phyloP scores from a whole-genome alignment of 2,329 filamentous ascomycete genomes.

The Penicillium sp. region DNA sequence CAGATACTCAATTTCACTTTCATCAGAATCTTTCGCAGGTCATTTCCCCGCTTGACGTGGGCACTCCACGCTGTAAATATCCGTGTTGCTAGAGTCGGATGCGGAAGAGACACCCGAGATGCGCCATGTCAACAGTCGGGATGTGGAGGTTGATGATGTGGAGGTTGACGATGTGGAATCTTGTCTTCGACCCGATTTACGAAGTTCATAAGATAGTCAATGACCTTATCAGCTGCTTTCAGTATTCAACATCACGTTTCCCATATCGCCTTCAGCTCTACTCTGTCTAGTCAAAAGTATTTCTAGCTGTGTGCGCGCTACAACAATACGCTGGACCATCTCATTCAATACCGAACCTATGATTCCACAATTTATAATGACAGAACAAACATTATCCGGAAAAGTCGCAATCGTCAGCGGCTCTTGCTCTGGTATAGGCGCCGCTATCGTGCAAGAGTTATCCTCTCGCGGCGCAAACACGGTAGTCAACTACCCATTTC shows the following conservation, averaged over 20 bases:
- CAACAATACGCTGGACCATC: neutral
- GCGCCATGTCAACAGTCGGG: neutral
- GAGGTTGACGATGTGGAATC: neutral
- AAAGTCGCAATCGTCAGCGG: constrained; percentile 28
- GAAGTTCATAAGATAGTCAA: neutral
- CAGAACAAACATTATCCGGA: neutral
- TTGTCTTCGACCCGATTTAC: neutral
- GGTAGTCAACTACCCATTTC: constrained; percentile 51
- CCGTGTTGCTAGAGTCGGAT: neutral
- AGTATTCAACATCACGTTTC: neutral
- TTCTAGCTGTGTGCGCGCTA: neutral
- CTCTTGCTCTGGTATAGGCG: constrained; percentile 25
- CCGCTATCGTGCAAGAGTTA: constrained; percentile 36
- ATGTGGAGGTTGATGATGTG: no score
- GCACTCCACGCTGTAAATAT: neutral
- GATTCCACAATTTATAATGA: neutral
- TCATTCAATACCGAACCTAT: neutral
- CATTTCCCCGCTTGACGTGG: neutral
- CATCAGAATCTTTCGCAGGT: no score
- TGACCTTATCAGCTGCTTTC: neutral
- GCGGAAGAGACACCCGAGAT: neutral
- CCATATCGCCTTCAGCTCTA: neutral
- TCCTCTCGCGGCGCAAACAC: constrained; percentile 48
- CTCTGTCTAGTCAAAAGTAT: neutral
- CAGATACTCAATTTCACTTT: neutral